A percentile compares a stretch with the other conserved stretches of the same genome.
Conservation (phyloP, 352 stramenopile genomes). For the Globisporangium spiculum region DNA sequence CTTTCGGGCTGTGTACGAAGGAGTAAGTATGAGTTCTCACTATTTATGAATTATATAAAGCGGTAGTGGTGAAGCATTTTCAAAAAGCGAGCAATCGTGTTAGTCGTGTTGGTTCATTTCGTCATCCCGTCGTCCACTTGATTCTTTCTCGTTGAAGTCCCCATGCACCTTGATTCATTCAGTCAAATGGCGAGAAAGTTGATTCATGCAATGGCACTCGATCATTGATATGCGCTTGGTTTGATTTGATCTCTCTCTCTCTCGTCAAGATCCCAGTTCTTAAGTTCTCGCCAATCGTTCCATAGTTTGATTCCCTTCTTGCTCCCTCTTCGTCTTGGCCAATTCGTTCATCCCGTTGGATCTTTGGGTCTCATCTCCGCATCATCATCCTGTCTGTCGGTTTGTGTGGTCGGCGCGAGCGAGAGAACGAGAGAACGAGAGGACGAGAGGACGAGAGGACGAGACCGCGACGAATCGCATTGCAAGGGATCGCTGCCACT, state of each 20-base stretch:
- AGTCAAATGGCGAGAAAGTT: background rate
- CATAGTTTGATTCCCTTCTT: background rate
- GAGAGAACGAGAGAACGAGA: background rate
- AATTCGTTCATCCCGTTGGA: background rate
- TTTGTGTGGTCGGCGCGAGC: background rate
- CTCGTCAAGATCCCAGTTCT: background rate
- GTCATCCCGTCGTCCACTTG: background rate
- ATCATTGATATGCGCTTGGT: background rate
- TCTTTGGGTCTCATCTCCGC: background rate
- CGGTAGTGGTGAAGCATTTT: background rate
- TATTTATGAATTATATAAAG: background rate
- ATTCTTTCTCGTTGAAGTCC: background rate
- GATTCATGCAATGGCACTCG: background rate
- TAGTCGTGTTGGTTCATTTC: background rate
- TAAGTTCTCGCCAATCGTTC: background rate
- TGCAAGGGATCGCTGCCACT: background rate
- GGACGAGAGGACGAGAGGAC: too few species aligned
- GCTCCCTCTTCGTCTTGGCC: background rate
- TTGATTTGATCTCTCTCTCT: background rate
- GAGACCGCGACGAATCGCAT: background rate
- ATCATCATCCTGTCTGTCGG: background rate
- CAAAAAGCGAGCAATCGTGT: background rate
- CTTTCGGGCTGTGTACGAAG: too few species aligned
- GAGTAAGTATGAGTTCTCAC: background rate
- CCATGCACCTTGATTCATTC: background rate